Base-by-base conservation (phyloP, 192 early-diverging fungal genomes). In the Coemansia sp. region DNA sequence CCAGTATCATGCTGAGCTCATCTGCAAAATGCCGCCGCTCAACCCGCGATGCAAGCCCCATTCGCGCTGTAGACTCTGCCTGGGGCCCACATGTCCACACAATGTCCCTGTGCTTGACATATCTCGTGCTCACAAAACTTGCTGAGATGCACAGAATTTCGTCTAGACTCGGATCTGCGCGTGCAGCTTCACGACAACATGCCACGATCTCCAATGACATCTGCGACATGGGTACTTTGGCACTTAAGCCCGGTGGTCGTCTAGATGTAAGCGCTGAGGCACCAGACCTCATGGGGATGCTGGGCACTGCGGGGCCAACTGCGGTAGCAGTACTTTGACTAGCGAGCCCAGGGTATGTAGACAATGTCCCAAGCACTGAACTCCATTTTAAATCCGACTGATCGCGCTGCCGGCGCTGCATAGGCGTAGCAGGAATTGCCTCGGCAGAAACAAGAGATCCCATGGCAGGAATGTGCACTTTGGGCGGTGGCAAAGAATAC, bases 151-250 rank as follows among this genome's bases (percentile, higher is more conserved):
- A 70, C 10, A 78, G 34, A 0, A 98, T 72, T 3, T 83, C 68
- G 68, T 96, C 92, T 8, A 74, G 21, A 34, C 67, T 73, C 16
- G 94, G 93, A 82, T 95, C 87, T 0, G 94, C 93, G 2, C 88
- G 59, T 50, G 88, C 53, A 0, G 79, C 67, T 2, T 72, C 85
- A 7, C 86, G 68, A 24, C 70, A 72, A 37, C 46, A 27, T 5
- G 67, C 35, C 42, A 80, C 21, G 8, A 75, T 29, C 59, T 80
- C 78, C 35, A 74, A 16, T 0, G 69, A 65, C 63, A 75, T 37
- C 42, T 51, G 69, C 17, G 73, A 75, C 63, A 75, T 45, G 17
- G 44, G 13, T 21, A 62, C 34, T 36, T 34, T 70, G 41, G 33
- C 44, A 6, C 51, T 36, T 19, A 3, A 3, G 17, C 5, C 9